Base-by-base conservation (phyloP, 2,329 filamentous ascomycete genomes). In the Sclerotinia nivalis region DNA sequence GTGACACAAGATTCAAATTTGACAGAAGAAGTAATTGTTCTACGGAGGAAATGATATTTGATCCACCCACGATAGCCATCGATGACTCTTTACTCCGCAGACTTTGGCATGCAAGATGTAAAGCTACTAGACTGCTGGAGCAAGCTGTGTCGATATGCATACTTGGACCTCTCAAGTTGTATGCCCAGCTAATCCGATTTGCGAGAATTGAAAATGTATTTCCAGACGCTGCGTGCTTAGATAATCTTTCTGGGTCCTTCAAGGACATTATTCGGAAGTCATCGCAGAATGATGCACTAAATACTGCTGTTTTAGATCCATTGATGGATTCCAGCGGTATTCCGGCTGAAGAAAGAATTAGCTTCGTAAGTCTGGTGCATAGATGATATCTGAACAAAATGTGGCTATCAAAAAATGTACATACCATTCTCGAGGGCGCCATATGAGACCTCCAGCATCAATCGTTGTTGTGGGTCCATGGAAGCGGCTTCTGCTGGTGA, bases 101-200 rank as follows among this genome's bases (percentile, higher is more conserved):
- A 45, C 81, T 83, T 66, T 86, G 83, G 22, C 82, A 83, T 2
- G 84, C 86, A 45, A 85, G 77, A 73, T 88, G 84, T 2, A 88
- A 78, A 0, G 84, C 83, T 2, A 86, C 82, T 22, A 88, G 78
- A 61, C 84, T 85, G 5, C 83, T 83, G 43, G 85, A 87, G 75
- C 87, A 89, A 37, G 85, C 87, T 0, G 87, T 88, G 66, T 88
- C 86, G 13, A 88, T 76, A 0, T 84, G 87, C 76, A 87, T 81
- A 73, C 84, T 86, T 4, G 85, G 83, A 0, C 81, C 81, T 8
- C 69, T 71, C 40, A 88, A 78, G 73, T 88, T 82, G 75, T 85
- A 86, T 68, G 81, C 83, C 75, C 87, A 84, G 0, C 84, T 86
- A 13, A 88, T 81, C 0, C 85, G 81, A 74, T 87, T 87, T 8